These are phyloP conservation scores for Didymella exigua DNA, from an alignment of 2,329 filamentous ascomycete genomes.

Conservation along the genomic window DNA sequence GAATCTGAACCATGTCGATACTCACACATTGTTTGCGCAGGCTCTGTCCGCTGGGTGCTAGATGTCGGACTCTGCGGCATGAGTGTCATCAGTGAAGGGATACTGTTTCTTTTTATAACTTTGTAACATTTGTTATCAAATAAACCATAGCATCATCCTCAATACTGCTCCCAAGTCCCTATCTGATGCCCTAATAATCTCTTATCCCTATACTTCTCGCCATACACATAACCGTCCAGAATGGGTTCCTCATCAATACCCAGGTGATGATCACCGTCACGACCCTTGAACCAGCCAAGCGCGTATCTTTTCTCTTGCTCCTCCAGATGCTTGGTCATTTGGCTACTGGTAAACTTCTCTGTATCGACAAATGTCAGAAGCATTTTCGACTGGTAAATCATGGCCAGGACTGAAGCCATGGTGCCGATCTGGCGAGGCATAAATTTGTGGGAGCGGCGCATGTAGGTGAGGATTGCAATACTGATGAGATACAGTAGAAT, in stretches of 20 bases:
- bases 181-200: slow-evolving; percentile 39
- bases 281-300: slow-evolving; percentile 75
- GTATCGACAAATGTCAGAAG: slow-evolving; percentile 73
- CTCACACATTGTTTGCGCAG: slow-evolving; percentile 51
- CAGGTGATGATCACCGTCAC: slow-evolving; percentile 75
- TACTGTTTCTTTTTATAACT: background rate
- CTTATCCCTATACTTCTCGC: slow-evolving; percentile 50
- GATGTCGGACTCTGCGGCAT: background rate
- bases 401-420: slow-evolving; percentile 76
- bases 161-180: slow-evolving; percentile 34
- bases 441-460: slow-evolving; percentile 70
- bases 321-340: slow-evolving; percentile 68
- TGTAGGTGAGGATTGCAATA: slow-evolving; percentile 65
- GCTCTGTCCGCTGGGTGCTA: slow-evolving; percentile 11
- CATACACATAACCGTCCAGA: slow-evolving; percentile 68
- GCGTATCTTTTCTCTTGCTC: slow-evolving; percentile 71
- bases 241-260: slow-evolving; percentile 80
- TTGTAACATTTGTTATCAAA: background rate
- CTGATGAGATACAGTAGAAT: slow-evolving; percentile 70
- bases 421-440: slow-evolving; percentile 79
- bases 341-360: slow-evolving; percentile 63
- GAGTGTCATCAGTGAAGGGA: background rate
- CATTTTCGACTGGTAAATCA: slow-evolving; percentile 82
- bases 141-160: background rate
- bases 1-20: slow-evolving; percentile 68